Conservation (phyloP, 2,329 filamentous ascomycete species). For the Alternaria sp. region DNA sequence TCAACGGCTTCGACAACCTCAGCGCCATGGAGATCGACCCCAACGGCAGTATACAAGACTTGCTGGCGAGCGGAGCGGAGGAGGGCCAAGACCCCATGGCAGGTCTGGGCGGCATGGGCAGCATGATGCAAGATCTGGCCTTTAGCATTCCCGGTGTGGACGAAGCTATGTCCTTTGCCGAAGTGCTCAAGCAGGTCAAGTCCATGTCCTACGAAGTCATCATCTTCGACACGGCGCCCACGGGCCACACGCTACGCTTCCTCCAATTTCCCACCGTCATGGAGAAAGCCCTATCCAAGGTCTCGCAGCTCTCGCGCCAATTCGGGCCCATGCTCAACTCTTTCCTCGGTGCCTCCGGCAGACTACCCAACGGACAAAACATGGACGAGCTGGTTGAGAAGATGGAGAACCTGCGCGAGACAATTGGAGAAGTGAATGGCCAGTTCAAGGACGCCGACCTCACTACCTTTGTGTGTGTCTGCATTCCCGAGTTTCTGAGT, state of each 20-base stretch:
- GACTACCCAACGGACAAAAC: conserved; percentile 88
- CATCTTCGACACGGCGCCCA: conserved; percentile 98
- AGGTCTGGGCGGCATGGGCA: conserved; percentile 73
- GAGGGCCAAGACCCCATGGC: conserved; percentile 72
- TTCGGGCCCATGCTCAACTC: conserved; percentile 96
- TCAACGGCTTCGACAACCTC: conserved; percentile 91
- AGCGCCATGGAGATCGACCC: conserved; percentile 99
- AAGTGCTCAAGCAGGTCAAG: conserved; percentile 99
- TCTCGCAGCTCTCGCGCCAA: conserved; percentile 90
- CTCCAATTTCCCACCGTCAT: conserved; percentile 97
- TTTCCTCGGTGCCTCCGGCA: conserved; percentile 78
- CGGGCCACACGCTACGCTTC: conserved; percentile 97
- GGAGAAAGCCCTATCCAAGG: conserved; percentile 97
- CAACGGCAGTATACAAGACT: conserved; percentile 95
- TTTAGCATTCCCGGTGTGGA: conserved; percentile 98
- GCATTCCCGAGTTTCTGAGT: conserved; percentile 95
- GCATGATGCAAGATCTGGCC: conserved; percentile 98
- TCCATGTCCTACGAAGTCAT: conserved; percentile 98
- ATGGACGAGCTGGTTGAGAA: conserved; percentile 92
- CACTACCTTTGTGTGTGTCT: conserved; percentile 97
- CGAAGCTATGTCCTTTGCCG: conserved; percentile 99
- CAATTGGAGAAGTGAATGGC: conserved; percentile 92
- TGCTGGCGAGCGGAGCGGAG: conserved; percentile 80
- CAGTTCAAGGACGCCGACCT: conserved; percentile 98
- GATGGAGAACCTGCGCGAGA: conserved; percentile 90